These are phyloP conservation scores for Reutealis trisperma DNA, from an alignment of 345 rosid species.

Conservation along the genomic window DNA sequence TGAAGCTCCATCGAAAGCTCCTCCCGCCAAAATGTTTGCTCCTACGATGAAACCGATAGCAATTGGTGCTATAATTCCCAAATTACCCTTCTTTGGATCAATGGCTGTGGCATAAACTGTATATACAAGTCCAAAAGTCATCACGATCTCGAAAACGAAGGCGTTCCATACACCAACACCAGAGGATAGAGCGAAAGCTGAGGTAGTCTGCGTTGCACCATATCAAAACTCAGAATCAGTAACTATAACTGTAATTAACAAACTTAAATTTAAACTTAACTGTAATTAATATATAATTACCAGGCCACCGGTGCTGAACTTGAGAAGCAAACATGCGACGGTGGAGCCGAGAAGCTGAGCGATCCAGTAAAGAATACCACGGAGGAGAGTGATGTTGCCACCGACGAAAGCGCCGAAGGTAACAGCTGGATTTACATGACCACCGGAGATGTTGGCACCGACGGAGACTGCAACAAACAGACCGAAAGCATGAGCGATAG, in stretches of 20 bases:
- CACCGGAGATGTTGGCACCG: conserved; percentile 85
- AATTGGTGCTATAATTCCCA: conserved; percentile 73
- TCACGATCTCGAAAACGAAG: conserved; percentile 83
- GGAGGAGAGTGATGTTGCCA: conserved; percentile 83
- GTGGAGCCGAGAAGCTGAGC: conserved; percentile 89
- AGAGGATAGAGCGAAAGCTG: conserved; percentile 66
- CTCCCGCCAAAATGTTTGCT: conserved; percentile 89
- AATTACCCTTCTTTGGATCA: conserved; percentile 76
- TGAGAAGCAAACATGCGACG: conserved; percentile 78
- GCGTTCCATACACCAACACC: conserved; percentile 83
- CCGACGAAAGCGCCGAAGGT: conserved; percentile 88
- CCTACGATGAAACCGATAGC: conserved; percentile 93
- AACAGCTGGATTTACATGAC: conserved; percentile 93
- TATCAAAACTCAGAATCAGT: neutral
- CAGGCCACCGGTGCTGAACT: conserved; percentile 70
- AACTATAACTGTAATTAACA: neutral
- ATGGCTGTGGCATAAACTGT: conserved; percentile 91
- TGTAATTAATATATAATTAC: conserved; percentile 28
- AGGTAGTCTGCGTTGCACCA: conserved; percentile 43
- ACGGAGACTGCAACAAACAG: conserved; percentile 83
- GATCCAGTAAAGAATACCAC: conserved; percentile 84
- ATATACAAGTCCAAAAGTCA: conserved; percentile 91
- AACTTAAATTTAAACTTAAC: neutral
- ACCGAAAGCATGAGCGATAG: conserved; percentile 76
- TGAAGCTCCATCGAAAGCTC: conserved; percentile 89